Percentiles rank a stretch among this genome's conserved stretches.
Conservation (phyloP, 208 protist genomes). For the Wallacemonas sp. region DNA sequence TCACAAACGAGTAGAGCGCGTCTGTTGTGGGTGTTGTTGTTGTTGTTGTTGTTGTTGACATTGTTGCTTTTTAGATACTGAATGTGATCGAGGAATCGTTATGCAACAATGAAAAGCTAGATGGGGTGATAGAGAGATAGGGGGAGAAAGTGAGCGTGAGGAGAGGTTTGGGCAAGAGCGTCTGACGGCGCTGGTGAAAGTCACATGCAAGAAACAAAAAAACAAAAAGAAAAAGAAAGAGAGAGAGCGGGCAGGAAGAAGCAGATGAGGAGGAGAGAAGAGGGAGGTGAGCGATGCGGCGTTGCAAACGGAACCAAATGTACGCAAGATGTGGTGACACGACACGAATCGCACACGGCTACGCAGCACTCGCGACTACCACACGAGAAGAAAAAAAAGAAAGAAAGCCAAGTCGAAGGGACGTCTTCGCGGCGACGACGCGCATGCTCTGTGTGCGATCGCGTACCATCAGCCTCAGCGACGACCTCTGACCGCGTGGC, state of each 20-base stretch:
- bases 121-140: conserved; percentile 15
- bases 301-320: neutral
- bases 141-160: conserved; percentile 7
- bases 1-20: conserved; percentile 34
- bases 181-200: neutral
- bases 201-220: neutral
- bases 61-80: neutral
- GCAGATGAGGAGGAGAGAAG: too few species aligned
- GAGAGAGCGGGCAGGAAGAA: neutral
- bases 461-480: too few species aligned
- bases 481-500: neutral
- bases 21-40: neutral
- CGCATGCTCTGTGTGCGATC: too few species aligned
- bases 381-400: too few species aligned
- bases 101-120: neutral
- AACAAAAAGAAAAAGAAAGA: neutral
- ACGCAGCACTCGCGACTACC: too few species aligned
- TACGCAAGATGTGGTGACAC: too few species aligned
- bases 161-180: neutral
- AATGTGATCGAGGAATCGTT: conserved; percentile 5
- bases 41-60: neutral
- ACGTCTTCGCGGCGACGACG: too few species aligned
- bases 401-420: too few species aligned
- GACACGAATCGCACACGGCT: too few species aligned
- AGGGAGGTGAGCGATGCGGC: neutral